Conservation (phyloP, 805 yeast species). For the Wickerhamomyces kurtzmanii region DNA sequence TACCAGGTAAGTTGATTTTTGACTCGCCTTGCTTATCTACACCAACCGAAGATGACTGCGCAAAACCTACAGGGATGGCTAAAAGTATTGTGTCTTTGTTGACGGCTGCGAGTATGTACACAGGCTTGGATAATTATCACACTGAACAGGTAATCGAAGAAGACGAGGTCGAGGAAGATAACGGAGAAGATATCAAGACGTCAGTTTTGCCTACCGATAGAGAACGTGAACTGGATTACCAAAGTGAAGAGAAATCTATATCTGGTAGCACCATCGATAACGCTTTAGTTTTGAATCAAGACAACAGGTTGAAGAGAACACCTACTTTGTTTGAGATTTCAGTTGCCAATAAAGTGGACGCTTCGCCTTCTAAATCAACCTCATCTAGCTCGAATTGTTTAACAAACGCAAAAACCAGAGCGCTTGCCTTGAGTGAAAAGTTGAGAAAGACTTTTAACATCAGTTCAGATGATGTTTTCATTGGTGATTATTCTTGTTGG, state of each 20-base stretch:
- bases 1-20: not conserved
- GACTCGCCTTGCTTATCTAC: not conserved
- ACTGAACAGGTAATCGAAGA: conserved; percentile 10
- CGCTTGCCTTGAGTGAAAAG: conserved; percentile 24
- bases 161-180: conserved; percentile 8
- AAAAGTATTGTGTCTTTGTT: conserved; percentile 43
- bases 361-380: conserved; percentile 5
- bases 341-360: conserved; percentile 8
- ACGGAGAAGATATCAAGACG: conserved; percentile 3
- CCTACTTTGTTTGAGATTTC: conserved; percentile 21
- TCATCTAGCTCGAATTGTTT: too few species aligned
- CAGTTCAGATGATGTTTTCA: conserved; percentile 43
- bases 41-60: conserved; percentile 18
- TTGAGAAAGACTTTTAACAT: conserved; percentile 30
- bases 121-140: conserved; percentile 21
- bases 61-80: conserved; percentile 32
- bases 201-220: not conserved
- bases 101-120: conserved; percentile 47
- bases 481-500: conserved; percentile 70
- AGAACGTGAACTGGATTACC: conserved; percentile 1
- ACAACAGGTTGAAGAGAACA: conserved; percentile 1
- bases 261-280: conserved; percentile 3
- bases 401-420: conserved; percentile 23
- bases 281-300: conserved; percentile 3
- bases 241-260: conserved; percentile 1